Evolutionary conservation across 768 basidiomycete species (phyloP), one percentile per base, ranked within the genome.

Genomic region (Pulveroboletus sp.): DNA sequence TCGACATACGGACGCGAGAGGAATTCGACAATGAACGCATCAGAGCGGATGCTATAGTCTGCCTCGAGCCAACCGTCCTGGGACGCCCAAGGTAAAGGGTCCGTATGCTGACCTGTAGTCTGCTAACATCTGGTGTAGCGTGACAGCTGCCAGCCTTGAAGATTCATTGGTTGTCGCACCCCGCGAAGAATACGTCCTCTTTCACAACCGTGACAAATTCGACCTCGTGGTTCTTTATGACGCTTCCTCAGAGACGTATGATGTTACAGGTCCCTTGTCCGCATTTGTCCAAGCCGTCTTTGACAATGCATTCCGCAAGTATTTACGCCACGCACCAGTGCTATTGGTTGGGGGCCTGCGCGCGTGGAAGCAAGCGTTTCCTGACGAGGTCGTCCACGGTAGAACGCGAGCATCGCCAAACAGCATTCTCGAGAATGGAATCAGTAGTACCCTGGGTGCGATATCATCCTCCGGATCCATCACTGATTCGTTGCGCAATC

Each of bases 171-270:
- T 80, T 5, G 71, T 89, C 29, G 82, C 80, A 0, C 90, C 94
- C 2, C 73, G 76, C 31, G 63, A 76, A 32, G 94, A 97, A 68
- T 74, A 73, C 38, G 74, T 76, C 2, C 73, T 88, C n/a, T 98
- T 98, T 65, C 65, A 72, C 35, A 87, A 91, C 52, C 87, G 95
- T 34, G 81, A 93, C 60, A 85, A 87, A 58, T 95, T 89, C 63
- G 93, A 96, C 57, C 68, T 94, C 19, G 82, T 99, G 22, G 89
- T 85, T 14, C 72, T 97, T 4, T 93, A 93, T 65, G 94, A 98
- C 65, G 60, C 77, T 43, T 65, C 73, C 26, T 83, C 89, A 39
- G 74, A 78, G 46, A 66, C 72, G 16, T 76, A 81, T 44, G 78
- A 76, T 2, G 65, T 71, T 17, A 72, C 73, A 10, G 73, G 81